phyloP scores from a whole-genome alignment of 1,139 yeast species.

The Williopsis jadinii region DNA sequence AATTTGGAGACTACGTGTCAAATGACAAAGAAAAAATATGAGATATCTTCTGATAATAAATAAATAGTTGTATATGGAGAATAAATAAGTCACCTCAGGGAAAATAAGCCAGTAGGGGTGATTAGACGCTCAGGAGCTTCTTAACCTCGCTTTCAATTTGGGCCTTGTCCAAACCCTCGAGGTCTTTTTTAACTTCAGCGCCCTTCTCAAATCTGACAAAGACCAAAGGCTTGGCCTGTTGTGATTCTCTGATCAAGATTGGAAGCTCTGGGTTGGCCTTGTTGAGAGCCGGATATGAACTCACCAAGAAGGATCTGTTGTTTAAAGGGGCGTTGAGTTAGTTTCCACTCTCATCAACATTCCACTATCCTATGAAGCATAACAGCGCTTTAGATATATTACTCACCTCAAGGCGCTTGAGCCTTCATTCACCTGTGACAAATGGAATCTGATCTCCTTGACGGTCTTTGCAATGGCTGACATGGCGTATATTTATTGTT shows the following conservation, averaged over 20 bases:
- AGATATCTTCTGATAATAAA: neutral
- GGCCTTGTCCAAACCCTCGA: conserved; percentile 14
- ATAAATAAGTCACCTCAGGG: conserved; percentile 1
- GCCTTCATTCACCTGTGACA: conserved; percentile 16
- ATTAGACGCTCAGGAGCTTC: conserved; percentile 3
- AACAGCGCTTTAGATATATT: neutral
- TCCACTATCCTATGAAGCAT: neutral
- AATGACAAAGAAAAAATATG: too few species aligned
- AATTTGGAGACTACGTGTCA: conserved; percentile 26
- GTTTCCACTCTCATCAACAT: neutral
- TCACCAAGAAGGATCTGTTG: conserved; percentile 14
- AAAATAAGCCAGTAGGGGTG: conserved; percentile 4
- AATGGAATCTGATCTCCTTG: conserved; percentile 21
- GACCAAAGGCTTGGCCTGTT: conserved; percentile 14
- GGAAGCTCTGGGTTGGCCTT: conserved; percentile 18
- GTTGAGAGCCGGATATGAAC: conserved; percentile 14
- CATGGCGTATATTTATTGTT: neutral
- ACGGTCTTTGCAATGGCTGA: conserved; percentile 1
- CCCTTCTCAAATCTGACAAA: conserved; percentile 20
- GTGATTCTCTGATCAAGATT: conserved; percentile 19
- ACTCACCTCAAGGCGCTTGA: conserved; percentile 17
- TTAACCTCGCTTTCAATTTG: conserved; percentile 17
- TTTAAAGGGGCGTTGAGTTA: conserved; percentile 1
- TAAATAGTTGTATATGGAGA: conserved; percentile 2
- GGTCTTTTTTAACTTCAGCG: conserved; percentile 14